phyloP scores from a whole-genome alignment of 2,329 filamentous ascomycete genomes.

The Fusarium udum region DNA sequence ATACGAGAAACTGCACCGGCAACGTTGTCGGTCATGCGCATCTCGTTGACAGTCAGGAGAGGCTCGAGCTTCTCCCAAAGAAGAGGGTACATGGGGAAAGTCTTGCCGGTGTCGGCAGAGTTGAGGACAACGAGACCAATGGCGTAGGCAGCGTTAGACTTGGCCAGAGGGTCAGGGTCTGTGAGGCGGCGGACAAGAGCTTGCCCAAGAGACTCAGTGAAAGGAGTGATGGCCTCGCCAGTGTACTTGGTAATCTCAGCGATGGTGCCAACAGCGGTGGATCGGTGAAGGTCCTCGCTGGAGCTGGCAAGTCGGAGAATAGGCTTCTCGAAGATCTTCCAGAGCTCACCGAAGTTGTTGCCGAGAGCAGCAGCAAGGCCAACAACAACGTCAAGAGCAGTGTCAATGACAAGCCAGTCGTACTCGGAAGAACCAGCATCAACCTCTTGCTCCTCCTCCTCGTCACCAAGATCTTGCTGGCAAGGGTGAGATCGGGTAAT shows the following conservation, averaged over 20 bases:
- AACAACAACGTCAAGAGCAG: conserved; percentile 88
- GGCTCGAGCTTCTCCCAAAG: conserved; percentile 90
- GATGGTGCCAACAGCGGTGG: conserved; percentile 88
- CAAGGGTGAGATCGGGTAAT: conserved; percentile 92
- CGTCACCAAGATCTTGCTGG: conserved; percentile 87
- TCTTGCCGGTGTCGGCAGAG: conserved; percentile 74
- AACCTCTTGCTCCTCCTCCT: conserved; percentile 78
- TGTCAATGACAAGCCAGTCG: conserved; percentile 97
- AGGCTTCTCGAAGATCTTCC: conserved; percentile 95
- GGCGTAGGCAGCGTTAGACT: conserved; percentile 95
- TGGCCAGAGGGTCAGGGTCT: conserved; percentile 90
- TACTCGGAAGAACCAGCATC: conserved; percentile 88
- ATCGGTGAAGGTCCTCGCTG: conserved; percentile 86
- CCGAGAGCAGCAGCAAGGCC: conserved; percentile 86
- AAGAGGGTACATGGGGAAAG: conserved; percentile 78
- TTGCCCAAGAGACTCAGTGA: conserved; percentile 79
- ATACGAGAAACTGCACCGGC: conserved; percentile 91
- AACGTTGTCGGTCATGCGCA: conserved; percentile 90
- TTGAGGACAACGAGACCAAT: conserved; percentile 85
- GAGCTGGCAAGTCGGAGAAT: conserved; percentile 88
- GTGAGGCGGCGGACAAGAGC: conserved; percentile 85
- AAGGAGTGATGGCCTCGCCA: conserved; percentile 81
- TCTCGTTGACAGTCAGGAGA: conserved; percentile 78
- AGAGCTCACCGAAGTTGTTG: conserved; percentile 82
- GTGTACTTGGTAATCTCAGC: conserved; percentile 91